Conservation (phyloP, 305 asterid species). For the Ruellia speciosa region DNA sequence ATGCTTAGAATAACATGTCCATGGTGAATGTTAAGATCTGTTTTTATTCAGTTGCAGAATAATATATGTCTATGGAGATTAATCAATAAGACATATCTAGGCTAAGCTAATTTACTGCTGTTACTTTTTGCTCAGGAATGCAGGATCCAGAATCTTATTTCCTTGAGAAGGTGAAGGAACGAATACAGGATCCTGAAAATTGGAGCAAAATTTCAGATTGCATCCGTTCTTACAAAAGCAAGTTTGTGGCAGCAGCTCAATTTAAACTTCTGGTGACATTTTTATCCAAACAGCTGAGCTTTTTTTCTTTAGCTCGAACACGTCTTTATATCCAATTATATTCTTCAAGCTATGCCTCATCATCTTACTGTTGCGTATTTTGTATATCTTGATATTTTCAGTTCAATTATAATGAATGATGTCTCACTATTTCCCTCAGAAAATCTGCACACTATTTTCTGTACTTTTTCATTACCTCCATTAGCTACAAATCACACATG, state of each 20-base stretch:
- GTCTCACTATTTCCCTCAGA: no score
- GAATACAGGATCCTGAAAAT: constrained; percentile 48
- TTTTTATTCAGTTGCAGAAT: no score
- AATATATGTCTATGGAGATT: no score
- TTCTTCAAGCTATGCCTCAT: not conserved
- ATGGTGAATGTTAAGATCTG: no score
- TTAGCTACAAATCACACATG: no score
- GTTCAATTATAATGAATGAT: constrained; percentile 6
- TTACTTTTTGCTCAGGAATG: constrained; percentile 44
- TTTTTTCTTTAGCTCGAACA: constrained; percentile 18
- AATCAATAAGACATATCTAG: no score
- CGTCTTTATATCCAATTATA: constrained; percentile 3
- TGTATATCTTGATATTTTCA: constrained; percentile 2
- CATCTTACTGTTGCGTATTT: constrained; percentile 16
- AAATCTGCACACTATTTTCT: no score
- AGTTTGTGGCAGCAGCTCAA: constrained; percentile 48
- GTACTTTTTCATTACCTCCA: no score
- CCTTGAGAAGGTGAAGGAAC: constrained; percentile 68
- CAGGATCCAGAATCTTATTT: constrained; percentile 48
- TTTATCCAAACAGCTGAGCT: constrained; percentile 16
- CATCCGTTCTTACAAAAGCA: constrained; percentile 49
- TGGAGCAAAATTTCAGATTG: constrained; percentile 65
- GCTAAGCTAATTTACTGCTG: no score
- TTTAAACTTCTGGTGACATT: constrained; percentile 58
- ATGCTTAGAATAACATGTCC: no score